These are phyloP conservation scores for Apiospora kogelbergensis DNA, from an alignment of 2,329 filamentous ascomycete genomes.

Conservation along the genomic window DNA sequence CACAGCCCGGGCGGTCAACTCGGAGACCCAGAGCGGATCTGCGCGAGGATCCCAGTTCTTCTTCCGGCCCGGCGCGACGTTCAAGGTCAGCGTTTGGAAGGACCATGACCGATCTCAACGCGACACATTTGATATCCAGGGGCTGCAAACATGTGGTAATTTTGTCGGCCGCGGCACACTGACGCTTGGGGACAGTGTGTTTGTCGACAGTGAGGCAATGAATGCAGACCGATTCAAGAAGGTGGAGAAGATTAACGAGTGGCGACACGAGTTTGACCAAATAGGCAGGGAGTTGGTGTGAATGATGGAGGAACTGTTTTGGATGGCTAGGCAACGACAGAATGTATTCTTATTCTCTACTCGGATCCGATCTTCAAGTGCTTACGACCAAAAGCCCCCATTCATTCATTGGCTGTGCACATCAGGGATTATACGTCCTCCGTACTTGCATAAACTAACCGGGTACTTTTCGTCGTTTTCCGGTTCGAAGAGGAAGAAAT, in stretches of 20 bases:
- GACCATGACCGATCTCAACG: conserved; percentile 20
- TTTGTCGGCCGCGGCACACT: conserved; percentile 22
- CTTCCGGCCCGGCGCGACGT: conserved; percentile 28
- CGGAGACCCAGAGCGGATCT: conserved; percentile 21
- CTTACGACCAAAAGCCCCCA: too few species aligned
- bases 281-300: conserved; percentile 27
- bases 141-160: conserved; percentile 16
- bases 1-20: conserved; percentile 14
- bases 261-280: conserved; percentile 30
- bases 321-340: too few species aligned
- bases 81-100: conserved; percentile 30
- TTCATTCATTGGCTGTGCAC: too few species aligned
- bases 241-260: conserved; percentile 27
- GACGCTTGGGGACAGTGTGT: conserved; percentile 27
- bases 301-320: too few species aligned
- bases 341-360: too few species aligned
- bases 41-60: conserved; percentile 28
- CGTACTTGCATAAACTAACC: too few species aligned
- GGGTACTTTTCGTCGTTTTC: too few species aligned
- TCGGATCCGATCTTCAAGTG: too few species aligned
- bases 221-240: conserved; percentile 34
- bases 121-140: conserved; percentile 18
- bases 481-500: too few species aligned
- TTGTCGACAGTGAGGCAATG: conserved; percentile 32
- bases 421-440: too few species aligned